phyloP scores from a whole-genome alignment of 345 rosid genomes.

The Cochlearia excelsa region DNA sequence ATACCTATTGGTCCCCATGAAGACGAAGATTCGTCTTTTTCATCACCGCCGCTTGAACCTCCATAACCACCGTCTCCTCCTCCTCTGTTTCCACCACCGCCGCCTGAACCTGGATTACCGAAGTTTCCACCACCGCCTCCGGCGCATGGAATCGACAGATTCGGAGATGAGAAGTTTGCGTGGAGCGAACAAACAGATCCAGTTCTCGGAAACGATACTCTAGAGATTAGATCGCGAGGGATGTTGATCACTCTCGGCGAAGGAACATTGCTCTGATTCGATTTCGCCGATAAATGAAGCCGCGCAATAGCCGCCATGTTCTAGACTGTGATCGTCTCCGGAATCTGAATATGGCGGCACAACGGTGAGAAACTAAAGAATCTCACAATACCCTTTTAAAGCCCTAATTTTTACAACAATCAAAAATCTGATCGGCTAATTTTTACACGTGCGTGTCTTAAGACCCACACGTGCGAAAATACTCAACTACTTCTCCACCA shows the following conservation, averaged over 20 bases:
- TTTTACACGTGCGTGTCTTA: no score
- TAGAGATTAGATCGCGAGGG: conserved; percentile 21
- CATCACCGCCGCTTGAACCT: not conserved
- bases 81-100: conserved; percentile 29
- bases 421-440: no score
- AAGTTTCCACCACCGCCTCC: conserved; percentile 38
- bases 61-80: conserved; percentile 9
- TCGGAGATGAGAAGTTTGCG: conserved; percentile 20
- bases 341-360: no score
- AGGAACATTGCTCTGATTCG: conserved; percentile 30
- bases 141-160: conserved; percentile 24
- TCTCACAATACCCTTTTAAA: no score
- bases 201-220: conserved; percentile 30
- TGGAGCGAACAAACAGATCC: conserved; percentile 28
- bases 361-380: no score
- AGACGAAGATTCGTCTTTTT: not conserved
- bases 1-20: conserved; percentile 59
- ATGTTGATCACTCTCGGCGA: conserved; percentile 20
- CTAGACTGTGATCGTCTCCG: no score
- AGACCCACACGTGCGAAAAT: no score
- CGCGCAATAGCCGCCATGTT: conserved; percentile 43
- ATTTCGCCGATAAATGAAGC: conserved; percentile 35
- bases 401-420: no score
- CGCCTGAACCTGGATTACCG: conserved; percentile 6
- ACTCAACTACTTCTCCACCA: no score